phyloP scores from a whole-genome alignment of 2,329 filamentous ascomycete genomes.

The Penicillium sp. region DNA sequence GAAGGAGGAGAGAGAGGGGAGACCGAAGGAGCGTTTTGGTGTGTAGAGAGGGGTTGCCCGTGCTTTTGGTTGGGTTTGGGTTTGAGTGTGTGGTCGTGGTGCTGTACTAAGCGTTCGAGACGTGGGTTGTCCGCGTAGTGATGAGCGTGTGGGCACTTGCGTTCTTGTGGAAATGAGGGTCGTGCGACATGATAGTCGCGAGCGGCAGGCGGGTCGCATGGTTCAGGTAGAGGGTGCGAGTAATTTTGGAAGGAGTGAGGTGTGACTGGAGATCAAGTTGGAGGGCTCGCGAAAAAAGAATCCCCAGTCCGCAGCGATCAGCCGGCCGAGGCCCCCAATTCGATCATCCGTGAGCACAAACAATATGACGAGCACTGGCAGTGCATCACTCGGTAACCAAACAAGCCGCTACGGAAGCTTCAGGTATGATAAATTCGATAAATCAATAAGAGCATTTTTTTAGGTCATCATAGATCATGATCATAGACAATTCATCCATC shows the following conservation, averaged over 20 bases:
- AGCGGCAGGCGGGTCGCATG: slow-evolving; percentile 15
- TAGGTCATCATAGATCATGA: not conserved
- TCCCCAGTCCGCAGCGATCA: slow-evolving; percentile 10
- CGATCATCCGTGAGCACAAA: not conserved
- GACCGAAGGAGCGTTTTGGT: slow-evolving; percentile 25
- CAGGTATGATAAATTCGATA: no score
- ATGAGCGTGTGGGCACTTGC: not conserved
- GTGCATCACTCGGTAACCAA: not conserved
- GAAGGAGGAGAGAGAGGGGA: slow-evolving; percentile 34
- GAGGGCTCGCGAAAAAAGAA: not conserved
- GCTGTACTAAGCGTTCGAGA: slow-evolving; percentile 16
- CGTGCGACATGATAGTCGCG: slow-evolving; percentile 20
- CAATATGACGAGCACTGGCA: not conserved
- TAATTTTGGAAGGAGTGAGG: not conserved
- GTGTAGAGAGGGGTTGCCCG: slow-evolving; percentile 2
- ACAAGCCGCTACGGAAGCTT: not conserved
- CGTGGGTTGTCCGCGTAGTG: not conserved
- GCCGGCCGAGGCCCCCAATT: slow-evolving; percentile 17
- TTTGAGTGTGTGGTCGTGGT: slow-evolving; percentile 8
- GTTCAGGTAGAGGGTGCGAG: not conserved
- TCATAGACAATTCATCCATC: not conserved
- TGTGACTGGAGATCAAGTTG: not conserved
- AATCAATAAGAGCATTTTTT: not conserved
- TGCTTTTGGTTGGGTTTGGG: slow-evolving; percentile 4
- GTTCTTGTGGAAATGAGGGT: not conserved